Conservation (phyloP, 805 yeast genomes). For the Maudiozyma barnettii region DNA sequence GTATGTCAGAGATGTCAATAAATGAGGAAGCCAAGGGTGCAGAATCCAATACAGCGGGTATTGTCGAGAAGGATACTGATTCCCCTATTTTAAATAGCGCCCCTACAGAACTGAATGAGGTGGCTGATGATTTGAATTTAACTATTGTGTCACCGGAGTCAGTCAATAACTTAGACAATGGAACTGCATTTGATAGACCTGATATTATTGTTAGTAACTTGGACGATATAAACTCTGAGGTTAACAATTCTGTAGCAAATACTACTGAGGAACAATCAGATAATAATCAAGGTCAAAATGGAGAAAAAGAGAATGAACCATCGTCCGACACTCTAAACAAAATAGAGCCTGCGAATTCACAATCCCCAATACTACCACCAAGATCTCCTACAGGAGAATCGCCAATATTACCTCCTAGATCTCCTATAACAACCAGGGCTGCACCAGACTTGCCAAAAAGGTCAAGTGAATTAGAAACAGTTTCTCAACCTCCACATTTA, state of each 20-base stretch:
- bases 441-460: conserved; percentile 1
- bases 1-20: too few species aligned
- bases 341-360: too few species aligned
- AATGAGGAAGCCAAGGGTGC: too few species aligned
- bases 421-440: background rate
- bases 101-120: background rate
- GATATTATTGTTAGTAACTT: background rate
- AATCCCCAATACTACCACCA: conserved; percentile 30
- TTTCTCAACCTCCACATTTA: background rate
- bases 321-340: too few species aligned
- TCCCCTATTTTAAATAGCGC: too few species aligned
- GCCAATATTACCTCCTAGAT: background rate
- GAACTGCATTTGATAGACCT: background rate
- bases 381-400: conserved; percentile 13
- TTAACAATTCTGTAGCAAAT: background rate
- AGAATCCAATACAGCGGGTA: too few species aligned
- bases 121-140: background rate
- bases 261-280: background rate
- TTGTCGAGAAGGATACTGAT: too few species aligned
- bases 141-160: background rate
- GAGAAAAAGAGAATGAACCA: too few species aligned
- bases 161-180: background rate
- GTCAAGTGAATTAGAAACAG: background rate
- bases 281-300: too few species aligned
- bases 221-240: background rate